These are phyloP conservation scores for Cercospora sp. DNA, from an alignment of 2,329 filamentous ascomycete genomes.

Conservation along the genomic window DNA sequence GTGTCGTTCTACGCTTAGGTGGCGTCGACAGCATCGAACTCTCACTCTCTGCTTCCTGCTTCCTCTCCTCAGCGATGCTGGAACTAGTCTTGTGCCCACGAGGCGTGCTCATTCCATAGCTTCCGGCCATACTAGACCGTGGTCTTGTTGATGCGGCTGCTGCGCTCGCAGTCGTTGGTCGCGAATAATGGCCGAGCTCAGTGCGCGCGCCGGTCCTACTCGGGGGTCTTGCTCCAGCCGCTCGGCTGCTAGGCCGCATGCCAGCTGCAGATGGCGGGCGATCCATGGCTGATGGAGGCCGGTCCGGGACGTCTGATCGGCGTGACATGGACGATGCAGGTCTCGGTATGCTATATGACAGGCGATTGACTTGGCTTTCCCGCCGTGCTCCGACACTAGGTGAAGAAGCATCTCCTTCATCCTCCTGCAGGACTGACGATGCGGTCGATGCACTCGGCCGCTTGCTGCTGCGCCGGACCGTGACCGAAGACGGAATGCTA, in stretches of 20 bases:
- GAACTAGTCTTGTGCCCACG: conserved; percentile 30
- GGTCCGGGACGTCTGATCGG: conserved; percentile 33
- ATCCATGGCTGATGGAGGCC: conserved; percentile 31
- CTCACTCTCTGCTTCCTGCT: conserved; percentile 36
- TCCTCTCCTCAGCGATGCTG: conserved; percentile 37
- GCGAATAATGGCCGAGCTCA: conserved; percentile 41
- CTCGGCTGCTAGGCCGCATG: conserved; percentile 72
- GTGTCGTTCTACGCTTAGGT: conserved; percentile 25
- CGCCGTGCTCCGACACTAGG: conserved; percentile 24
- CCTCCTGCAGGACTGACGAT: conserved; percentile 37
- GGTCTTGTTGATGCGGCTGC: conserved; percentile 52
- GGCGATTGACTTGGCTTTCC: conserved; percentile 44
- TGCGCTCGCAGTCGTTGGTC: conserved; percentile 19
- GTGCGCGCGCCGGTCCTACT: conserved; percentile 48
- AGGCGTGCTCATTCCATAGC: conserved; percentile 37
- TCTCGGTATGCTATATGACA: conserved; percentile 52
- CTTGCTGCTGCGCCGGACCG: conserved; percentile 66
- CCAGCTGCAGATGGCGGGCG: conserved; percentile 37
- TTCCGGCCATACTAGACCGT: conserved; percentile 69
- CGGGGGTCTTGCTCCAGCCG: conserved; percentile 38
- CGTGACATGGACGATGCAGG: conserved; percentile 31
- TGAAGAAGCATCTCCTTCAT: conserved; percentile 20
- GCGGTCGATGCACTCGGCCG: conserved; percentile 55
- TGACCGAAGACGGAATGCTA: conserved; percentile 56
- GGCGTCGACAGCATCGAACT: conserved; percentile 16